These are phyloP conservation scores for Penicillium paneum DNA, from an alignment of 2,329 filamentous ascomycete species.

Conservation along the genomic window DNA sequence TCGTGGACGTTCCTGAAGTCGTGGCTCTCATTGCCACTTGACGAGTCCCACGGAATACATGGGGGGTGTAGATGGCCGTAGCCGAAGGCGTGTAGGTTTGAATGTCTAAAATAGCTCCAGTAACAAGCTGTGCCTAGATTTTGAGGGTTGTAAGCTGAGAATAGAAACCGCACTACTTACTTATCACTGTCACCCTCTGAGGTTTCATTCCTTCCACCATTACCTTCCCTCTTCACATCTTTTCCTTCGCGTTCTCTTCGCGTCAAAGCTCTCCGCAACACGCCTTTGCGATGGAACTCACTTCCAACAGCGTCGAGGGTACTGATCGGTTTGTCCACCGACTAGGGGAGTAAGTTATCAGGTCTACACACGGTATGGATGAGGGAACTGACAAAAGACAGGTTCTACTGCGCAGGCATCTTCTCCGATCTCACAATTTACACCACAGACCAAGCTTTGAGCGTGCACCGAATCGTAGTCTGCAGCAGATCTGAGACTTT, in stretches of 20 bases:
- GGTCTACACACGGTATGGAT: not conserved
- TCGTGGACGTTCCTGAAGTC: too few species aligned
- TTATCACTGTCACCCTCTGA: not conserved
- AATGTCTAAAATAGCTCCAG: too few species aligned
- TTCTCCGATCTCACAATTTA: not conserved
- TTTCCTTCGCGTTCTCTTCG: too few species aligned
- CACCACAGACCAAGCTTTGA: not conserved
- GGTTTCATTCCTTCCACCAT: not conserved
- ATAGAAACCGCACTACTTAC: not conserved
- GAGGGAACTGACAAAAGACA: not conserved
- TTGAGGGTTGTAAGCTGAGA: not conserved
- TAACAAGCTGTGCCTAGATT: too few species aligned
- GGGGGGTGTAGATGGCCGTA: too few species aligned
- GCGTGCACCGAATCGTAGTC: not conserved
- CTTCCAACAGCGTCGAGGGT: not conserved
- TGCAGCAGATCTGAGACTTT: not conserved
- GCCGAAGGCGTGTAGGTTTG: too few species aligned
- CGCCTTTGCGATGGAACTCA: not conserved
- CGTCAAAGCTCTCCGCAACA: not conserved
- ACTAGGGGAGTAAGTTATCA: not conserved
- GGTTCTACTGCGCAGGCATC: not conserved
- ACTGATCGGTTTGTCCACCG: not conserved
- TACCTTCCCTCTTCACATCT: not conserved
- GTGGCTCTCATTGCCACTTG: too few species aligned
- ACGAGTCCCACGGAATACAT: too few species aligned